A percentile compares a stretch with the other conserved stretches of the same genome.
phyloP scores from a whole-genome alignment of 805 yeast species.

The Grigorovia jiainica region DNA sequence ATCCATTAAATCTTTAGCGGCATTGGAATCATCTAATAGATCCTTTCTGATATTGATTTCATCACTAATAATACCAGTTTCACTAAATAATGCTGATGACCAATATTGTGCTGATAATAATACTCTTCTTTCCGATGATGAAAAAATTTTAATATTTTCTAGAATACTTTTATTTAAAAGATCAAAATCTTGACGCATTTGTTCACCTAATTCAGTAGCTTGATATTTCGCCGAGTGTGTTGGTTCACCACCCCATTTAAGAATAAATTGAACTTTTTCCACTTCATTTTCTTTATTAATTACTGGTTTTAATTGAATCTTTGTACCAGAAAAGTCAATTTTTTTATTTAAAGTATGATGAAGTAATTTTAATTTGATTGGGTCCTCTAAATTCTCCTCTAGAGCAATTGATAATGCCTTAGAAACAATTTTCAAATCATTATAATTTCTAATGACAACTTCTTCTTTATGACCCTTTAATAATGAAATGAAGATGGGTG shows the following conservation, averaged over 20 bases:
- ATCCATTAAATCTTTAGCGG: conserved; percentile 97
- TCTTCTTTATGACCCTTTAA: conserved; percentile 93
- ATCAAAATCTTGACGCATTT: conserved; percentile 83
- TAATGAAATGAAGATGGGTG: conserved; percentile 75
- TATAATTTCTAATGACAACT: conserved; percentile 84
- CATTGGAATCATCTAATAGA: conserved; percentile 89
- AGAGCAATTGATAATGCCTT: conserved; percentile 78
- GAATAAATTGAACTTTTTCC: conserved; percentile 89
- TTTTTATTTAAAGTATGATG: conserved; percentile 82
- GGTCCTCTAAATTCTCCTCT: conserved; percentile 71
- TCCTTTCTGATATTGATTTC: conserved; percentile 80
- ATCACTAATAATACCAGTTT: conserved; percentile 65
- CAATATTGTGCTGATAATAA: conserved; percentile 86
- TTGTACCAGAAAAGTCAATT: conserved; percentile 88
- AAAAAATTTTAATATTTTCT: conserved; percentile 75
- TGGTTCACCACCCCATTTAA: conserved; percentile 99
- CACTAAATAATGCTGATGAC: conserved; percentile 65
- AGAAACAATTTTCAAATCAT: conserved; percentile 76
- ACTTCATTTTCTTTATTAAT: conserved; percentile 58
- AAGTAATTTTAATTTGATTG: conserved; percentile 62
- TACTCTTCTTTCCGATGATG: conserved; percentile 92
- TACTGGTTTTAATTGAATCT: conserved; percentile 89
- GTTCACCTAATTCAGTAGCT: conserved; percentile 92
- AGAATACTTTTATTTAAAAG: conserved; percentile 76
- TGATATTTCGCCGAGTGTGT: conserved; percentile 95